Percentiles rank a stretch among this genome's conserved stretches.
phyloP scores from a whole-genome alignment of 1,284 basidiomycete genomes.

The Puccinia horiana region DNA sequence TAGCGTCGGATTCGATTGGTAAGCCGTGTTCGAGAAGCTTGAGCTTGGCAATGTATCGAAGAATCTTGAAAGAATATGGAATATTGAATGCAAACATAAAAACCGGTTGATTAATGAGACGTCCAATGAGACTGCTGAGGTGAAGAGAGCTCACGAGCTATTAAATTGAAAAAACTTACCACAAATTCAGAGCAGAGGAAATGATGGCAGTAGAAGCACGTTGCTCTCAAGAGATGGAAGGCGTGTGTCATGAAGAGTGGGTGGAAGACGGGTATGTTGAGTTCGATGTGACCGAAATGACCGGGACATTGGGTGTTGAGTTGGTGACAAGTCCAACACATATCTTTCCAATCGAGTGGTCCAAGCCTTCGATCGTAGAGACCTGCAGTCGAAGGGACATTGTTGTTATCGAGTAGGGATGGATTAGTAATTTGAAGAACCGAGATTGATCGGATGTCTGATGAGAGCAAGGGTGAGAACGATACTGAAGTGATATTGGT shows the following conservation, averaged over 20 bases:
- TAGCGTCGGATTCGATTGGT: constrained; percentile 74
- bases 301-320: constrained; percentile 93
- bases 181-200: constrained; percentile 79
- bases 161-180: constrained; percentile 63
- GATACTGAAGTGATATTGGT: constrained; percentile 81
- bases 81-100: constrained; percentile 22
- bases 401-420: constrained; percentile 86
- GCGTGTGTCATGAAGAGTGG: constrained; percentile 94
- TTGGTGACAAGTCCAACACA: constrained; percentile 89
- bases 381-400: constrained; percentile 86
- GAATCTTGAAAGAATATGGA: constrained; percentile 64
- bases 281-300: constrained; percentile 98
- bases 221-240: constrained; percentile 81
- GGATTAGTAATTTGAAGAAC: constrained; percentile 97
- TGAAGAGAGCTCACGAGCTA: not conserved
- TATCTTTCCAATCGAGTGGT: constrained; percentile 79
- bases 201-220: constrained; percentile 93
- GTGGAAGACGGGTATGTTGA: constrained; percentile 92
- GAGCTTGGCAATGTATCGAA: constrained; percentile 81
- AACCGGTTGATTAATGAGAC: constrained; percentile 29
- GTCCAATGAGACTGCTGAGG: not conserved
- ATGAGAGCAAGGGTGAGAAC: constrained; percentile 90
- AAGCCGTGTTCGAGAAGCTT: constrained; percentile 87
- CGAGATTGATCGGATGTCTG: constrained; percentile 87
- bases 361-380: constrained; percentile 95